Percentiles rank a stretch among this genome's conserved stretches.
phyloP scores from a whole-genome alignment of 139 green algal species.

The Micractinium conductrix region DNA sequence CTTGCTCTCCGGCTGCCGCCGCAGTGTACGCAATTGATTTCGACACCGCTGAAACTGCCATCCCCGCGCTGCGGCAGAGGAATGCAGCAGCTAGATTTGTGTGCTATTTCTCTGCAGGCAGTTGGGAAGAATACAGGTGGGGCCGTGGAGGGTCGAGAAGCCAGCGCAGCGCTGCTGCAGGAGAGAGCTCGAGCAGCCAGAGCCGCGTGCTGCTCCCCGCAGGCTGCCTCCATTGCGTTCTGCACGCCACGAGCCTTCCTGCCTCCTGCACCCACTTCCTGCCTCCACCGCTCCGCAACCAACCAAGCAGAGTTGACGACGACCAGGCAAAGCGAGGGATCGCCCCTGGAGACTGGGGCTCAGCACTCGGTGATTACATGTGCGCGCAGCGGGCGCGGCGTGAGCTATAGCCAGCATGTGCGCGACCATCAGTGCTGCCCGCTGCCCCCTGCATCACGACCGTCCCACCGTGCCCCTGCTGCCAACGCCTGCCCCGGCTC shows the following conservation, averaged over 20 bases:
- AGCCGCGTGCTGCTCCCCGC: not conserved
- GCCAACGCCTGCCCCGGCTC: too few species aligned
- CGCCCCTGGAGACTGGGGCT: not conserved
- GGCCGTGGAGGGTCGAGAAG: not conserved
- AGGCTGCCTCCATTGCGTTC: not conserved
- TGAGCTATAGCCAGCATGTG: too few species aligned
- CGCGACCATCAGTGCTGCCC: too few species aligned
- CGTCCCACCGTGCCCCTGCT: too few species aligned
- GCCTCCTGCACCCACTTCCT: not conserved
- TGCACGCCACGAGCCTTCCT: not conserved
- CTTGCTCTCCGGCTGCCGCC: too few species aligned
- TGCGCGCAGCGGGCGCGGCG: too few species aligned
- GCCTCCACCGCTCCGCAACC: not conserved
- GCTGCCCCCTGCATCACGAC: too few species aligned
- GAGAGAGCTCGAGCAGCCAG: not conserved
- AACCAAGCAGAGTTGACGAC: not conserved
- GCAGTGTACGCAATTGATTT: slow-evolving; percentile 1
- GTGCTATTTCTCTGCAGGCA: slow-evolving; percentile 10
- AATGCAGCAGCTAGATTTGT: not conserved
- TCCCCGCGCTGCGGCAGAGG: not conserved
- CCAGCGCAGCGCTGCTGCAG: not conserved
- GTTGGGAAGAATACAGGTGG: not conserved
- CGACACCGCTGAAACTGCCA: not conserved
- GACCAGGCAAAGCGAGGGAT: not conserved
- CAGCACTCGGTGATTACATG: not conserved